Evolutionary conservation across 139 green algal species (phyloP).

Genomic region (Limnomonas spitsbergensis): DNA sequence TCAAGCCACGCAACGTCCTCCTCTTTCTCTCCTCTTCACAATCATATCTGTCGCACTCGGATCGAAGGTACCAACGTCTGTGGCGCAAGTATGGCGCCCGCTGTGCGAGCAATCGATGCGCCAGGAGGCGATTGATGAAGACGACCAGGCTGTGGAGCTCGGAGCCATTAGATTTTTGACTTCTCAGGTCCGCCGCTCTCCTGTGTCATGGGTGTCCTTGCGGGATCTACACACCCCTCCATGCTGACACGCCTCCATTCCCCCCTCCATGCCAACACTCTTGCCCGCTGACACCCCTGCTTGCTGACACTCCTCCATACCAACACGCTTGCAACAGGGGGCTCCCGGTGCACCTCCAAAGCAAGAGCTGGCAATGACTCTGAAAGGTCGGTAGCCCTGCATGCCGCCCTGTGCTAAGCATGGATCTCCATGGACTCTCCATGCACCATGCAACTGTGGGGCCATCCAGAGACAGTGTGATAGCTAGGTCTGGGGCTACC

Average conservation of each 20-base stretch:
- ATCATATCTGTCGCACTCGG: neutral
- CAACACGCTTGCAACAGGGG: neutral
- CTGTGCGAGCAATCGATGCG: slow-evolving; percentile 14
- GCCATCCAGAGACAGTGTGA: neutral
- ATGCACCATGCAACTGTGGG: neutral
- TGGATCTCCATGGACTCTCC: neutral
- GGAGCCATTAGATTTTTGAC: neutral
- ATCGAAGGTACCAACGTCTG: neutral
- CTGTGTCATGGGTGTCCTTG: too few species aligned
- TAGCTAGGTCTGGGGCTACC: too few species aligned
- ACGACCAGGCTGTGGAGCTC: slow-evolving; percentile 6
- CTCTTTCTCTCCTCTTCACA: neutral
- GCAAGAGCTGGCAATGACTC: neutral
- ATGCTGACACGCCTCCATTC: neutral
- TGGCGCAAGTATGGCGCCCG: slow-evolving; percentile 10
- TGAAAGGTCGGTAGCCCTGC: slow-evolving; percentile 5
- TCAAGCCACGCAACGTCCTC: neutral
- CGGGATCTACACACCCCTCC: neutral
- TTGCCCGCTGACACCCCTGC: neutral
- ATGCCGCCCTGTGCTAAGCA: too few species aligned
- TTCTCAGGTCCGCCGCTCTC: too few species aligned
- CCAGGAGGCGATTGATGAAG: neutral
- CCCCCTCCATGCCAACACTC: too few species aligned
- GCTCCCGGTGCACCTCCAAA: too few species aligned
- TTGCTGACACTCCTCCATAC: neutral